These are phyloP conservation scores for Penicillium sp. DNA, from an alignment of 2,329 filamentous ascomycete genomes.

Conservation along the genomic window DNA sequence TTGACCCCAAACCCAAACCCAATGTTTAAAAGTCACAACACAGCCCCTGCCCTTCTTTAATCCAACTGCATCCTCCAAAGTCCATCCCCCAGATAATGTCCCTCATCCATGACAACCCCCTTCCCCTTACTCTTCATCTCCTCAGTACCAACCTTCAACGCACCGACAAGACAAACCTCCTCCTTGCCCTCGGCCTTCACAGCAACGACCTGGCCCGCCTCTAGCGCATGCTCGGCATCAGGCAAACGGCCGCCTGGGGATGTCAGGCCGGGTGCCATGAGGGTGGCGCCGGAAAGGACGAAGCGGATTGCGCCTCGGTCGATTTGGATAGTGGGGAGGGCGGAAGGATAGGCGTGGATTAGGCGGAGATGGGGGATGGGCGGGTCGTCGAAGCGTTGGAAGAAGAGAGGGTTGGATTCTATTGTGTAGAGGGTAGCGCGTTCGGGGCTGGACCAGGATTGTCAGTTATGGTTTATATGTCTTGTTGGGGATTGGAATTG, in stretches of 20 bases:
- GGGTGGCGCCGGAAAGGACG: slow-evolving; percentile 86
- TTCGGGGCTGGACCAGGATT: slow-evolving; percentile 65
- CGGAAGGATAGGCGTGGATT: slow-evolving; percentile 85
- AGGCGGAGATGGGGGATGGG: slow-evolving; percentile 86
- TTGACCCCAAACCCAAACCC: neutral
- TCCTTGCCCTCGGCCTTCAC: slow-evolving; percentile 92
- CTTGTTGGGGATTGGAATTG: too few species aligned
- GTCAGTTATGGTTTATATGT: slow-evolving; percentile 6
- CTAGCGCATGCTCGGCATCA: slow-evolving; percentile 63
- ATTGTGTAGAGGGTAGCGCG: slow-evolving; percentile 86
- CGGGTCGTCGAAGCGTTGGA: slow-evolving; percentile 76
- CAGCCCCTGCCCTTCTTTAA: slow-evolving; percentile 36
- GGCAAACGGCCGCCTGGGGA: slow-evolving; percentile 80
- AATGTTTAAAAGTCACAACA: neutral
- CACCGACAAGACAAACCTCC: slow-evolving; percentile 84
- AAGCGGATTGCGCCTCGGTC: slow-evolving; percentile 97
- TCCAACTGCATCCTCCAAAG: slow-evolving; percentile 75
- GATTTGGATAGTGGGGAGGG: slow-evolving; percentile 83
- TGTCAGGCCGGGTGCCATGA: slow-evolving; percentile 95
- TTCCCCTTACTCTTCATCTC: slow-evolving; percentile 95
- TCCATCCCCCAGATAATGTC: slow-evolving; percentile 92
- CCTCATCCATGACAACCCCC: slow-evolving; percentile 89
- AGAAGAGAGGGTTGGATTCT: slow-evolving; percentile 80
- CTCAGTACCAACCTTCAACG: slow-evolving; percentile 80
- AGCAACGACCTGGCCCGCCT: slow-evolving; percentile 81